Conservation (phyloP, 208 protist species). For the Wallacemonas collosoma region DNA sequence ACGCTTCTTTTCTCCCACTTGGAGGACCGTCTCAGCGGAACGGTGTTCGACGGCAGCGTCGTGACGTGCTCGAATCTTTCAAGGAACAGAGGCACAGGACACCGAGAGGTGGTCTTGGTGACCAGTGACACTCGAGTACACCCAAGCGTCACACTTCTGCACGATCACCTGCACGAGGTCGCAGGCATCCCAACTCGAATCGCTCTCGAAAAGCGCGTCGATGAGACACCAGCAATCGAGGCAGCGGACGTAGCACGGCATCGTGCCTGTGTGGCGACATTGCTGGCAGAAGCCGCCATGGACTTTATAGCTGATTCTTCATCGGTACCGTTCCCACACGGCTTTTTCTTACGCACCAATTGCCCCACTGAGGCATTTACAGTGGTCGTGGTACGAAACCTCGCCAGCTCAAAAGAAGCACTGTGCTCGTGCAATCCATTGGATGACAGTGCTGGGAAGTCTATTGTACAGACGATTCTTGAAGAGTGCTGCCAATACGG, state of each 20-base stretch:
- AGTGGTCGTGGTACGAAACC: conserved; percentile 47
- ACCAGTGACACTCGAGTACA: not conserved
- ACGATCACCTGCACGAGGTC: not conserved
- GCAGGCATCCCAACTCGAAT: not conserved
- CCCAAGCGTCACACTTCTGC: not conserved
- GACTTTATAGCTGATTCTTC: not conserved
- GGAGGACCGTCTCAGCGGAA: conserved; percentile 58
- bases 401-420: conserved; percentile 22
- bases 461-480: conserved; percentile 43
- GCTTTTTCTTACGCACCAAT: conserved; percentile 6
- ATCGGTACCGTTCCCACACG: not conserved
- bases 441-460: conserved; percentile 25
- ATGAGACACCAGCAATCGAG: not conserved
- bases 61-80: conserved; percentile 45
- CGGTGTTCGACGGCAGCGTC: conserved; percentile 70
- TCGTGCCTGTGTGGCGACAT: not conserved
- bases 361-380: conserved; percentile 17
- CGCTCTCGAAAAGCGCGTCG: not conserved
- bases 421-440: conserved; percentile 15
- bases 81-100: not conserved
- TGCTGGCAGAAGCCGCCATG: not conserved
- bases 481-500: conserved; percentile 83
- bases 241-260: not conserved
- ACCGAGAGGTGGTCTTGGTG: not conserved
- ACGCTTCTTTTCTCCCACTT: conserved; percentile 58